A percentile compares a stretch with the other conserved stretches of the same genome.
Conservation (phyloP, 768 basidiomycete genomes). For the Boletus vinaceobasis region DNA sequence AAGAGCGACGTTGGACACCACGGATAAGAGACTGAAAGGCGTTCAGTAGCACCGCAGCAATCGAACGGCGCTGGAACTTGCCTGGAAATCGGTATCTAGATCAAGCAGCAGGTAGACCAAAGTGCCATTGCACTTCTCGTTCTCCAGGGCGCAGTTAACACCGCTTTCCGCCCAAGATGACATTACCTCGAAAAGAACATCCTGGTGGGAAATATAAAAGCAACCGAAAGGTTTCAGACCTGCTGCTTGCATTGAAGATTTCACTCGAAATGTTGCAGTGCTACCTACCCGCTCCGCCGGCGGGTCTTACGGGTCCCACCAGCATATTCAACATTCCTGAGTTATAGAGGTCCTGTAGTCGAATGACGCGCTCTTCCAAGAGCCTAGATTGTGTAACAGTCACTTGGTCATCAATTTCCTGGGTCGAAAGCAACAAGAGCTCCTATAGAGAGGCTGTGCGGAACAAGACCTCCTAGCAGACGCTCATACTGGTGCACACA, state of each 20-base stretch:
- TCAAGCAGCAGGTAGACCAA: neutral
- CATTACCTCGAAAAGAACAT: neutral
- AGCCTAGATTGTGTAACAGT: neutral
- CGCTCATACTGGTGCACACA: neutral
- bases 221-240: neutral
- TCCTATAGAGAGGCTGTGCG: neutral
- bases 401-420: neutral
- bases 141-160: neutral
- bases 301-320: neutral
- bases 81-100: neutral
- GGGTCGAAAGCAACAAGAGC: neutral
- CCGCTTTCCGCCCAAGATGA: neutral
- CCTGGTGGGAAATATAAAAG: neutral
- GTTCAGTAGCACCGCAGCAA: neutral
- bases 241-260: neutral
- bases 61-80: neutral
- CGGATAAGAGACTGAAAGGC: neutral
- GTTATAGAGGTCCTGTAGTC: neutral
- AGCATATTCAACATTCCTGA: neutral
- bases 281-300: neutral
- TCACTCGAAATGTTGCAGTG: neutral
- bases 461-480: neutral
- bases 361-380: neutral
- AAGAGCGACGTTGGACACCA: neutral
- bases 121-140: no score